These are phyloP conservation scores for Exophiala dermatitidis DNA, from an alignment of 2,329 filamentous ascomycete genomes.

Conservation along the genomic window DNA sequence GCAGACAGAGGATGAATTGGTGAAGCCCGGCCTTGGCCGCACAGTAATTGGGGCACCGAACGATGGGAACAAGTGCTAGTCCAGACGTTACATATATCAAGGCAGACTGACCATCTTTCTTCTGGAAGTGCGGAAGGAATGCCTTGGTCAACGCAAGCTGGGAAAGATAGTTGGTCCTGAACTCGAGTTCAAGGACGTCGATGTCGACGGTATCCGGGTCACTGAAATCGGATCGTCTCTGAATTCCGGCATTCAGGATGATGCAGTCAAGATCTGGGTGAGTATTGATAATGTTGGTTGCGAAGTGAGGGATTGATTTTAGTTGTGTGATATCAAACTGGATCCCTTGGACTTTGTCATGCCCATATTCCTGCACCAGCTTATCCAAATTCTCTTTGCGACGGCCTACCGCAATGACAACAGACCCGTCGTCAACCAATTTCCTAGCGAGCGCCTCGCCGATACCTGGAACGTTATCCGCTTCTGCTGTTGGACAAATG, in stretches of 20 bases:
- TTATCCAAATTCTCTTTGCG: conserved; percentile 46
- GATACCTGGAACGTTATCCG: conserved; percentile 29
- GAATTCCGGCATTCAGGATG: conserved; percentile 50
- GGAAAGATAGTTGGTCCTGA: conserved; percentile 46
- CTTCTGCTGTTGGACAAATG: background rate
- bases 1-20: conserved; percentile 46
- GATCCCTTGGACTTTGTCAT: conserved; percentile 40
- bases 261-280: conserved; percentile 48
- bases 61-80: conserved; percentile 45
- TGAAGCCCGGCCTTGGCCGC: conserved; percentile 51
- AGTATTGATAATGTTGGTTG: conserved; percentile 32
- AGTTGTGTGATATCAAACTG: conserved; percentile 48
- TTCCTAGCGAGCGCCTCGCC: conserved; percentile 45
- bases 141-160: conserved; percentile 45
- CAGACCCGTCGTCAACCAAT: conserved; percentile 42
- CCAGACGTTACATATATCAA: conserved; percentile 46
- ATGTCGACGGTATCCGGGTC: conserved; percentile 44
- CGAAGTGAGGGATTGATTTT: conserved; percentile 42
- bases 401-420: conserved; percentile 45
- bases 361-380: conserved; percentile 42
- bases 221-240: conserved; percentile 45
- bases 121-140: conserved; percentile 45
- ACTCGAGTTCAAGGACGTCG: conserved; percentile 38
- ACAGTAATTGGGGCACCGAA: conserved; percentile 47
- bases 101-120: conserved; percentile 37